Base-by-base conservation (phyloP, 2,329 filamentous ascomycete genomes). In the Metarhizium album region DNA sequence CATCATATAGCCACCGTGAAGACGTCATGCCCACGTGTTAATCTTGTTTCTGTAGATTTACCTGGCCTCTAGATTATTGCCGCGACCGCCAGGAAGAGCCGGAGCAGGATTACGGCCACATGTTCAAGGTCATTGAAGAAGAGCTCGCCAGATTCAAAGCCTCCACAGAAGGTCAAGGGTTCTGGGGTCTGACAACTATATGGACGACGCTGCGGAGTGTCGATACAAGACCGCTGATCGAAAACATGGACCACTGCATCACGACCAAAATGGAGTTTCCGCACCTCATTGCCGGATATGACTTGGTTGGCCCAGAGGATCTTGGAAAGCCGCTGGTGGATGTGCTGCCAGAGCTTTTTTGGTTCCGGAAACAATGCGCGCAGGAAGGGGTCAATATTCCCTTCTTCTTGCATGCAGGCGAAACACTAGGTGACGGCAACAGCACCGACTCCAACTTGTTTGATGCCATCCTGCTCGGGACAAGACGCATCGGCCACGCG, bases 391-490 rank as follows among this genome's bases (percentile, higher is more conserved):
- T 96, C 37, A 81, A 89, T 47, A 82, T 98, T 9, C 91, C 91
- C 1, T 95, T 96, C 72, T 95, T 95, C 73, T 94, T 97, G 72
- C 90, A 96, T 65, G 90, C 91, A 0, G 91, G 90, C 56, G 90
- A 96, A 68, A 88, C 83, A 33, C 79, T 95, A 1, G 89, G 88
- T 23, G 70, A 74, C 54, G 90, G 89, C 27, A 83, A 82, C 58
- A 75, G 74, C 20, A 84, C 86, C 0, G 90, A 96, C 61, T 61
- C 70, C 54, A 96, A 96, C 66, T 76, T 97, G 3, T 95, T 90
- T 64, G 90, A 96, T 64, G 90, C 90, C 1, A 77, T 97, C 14
- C 71, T 96, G 8, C 78, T 97, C 5, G 90, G 90, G 2, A 91
- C 90, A 0, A 76, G 91, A 49, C 81, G 93, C 53, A 94, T 98